Conservation (phyloP, 2,329 filamentous ascomycete species). For the Pestalotiopsis sp. region DNA sequence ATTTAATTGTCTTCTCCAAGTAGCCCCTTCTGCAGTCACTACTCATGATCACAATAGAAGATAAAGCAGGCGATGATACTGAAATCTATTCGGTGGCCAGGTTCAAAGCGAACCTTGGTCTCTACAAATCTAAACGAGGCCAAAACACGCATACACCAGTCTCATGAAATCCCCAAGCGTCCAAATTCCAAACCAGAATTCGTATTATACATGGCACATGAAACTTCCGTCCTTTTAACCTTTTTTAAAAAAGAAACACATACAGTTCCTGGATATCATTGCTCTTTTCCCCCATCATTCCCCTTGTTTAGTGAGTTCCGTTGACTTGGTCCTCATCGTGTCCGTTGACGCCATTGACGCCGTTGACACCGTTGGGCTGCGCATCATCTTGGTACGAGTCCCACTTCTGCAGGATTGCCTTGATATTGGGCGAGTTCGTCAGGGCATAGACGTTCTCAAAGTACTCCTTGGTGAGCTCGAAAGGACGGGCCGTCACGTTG, state of each 20-base stretch:
- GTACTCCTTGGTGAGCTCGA: conserved; percentile 96
- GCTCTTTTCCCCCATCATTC: background rate
- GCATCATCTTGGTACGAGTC: conserved; percentile 67
- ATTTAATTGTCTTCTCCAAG: too few species aligned
- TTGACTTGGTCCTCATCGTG: conserved; percentile 31
- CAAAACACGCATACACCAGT: background rate
- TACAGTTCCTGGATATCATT: background rate
- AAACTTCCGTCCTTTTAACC: background rate
- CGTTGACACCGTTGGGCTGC: conserved; percentile 29
- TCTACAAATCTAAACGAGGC: background rate
- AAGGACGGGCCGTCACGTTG: conserved; percentile 95
- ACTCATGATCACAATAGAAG: background rate
- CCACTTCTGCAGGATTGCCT: conserved; percentile 84
- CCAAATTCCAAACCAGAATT: background rate
- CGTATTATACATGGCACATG: conserved; percentile 5
- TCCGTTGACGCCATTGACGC: conserved; percentile 39
- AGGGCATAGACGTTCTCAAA: conserved; percentile 98
- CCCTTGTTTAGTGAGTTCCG: conserved; percentile 18
- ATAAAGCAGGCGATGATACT: background rate
- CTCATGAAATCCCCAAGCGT: background rate
- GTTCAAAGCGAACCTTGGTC: background rate
- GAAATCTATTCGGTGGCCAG: background rate
- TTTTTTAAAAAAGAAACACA: background rate
- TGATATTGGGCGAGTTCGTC: conserved; percentile 82
- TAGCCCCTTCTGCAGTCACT: background rate